Evolutionary conservation across 148 eudicot species (phyloP).

Genomic region (Camellia sinensis): DNA sequence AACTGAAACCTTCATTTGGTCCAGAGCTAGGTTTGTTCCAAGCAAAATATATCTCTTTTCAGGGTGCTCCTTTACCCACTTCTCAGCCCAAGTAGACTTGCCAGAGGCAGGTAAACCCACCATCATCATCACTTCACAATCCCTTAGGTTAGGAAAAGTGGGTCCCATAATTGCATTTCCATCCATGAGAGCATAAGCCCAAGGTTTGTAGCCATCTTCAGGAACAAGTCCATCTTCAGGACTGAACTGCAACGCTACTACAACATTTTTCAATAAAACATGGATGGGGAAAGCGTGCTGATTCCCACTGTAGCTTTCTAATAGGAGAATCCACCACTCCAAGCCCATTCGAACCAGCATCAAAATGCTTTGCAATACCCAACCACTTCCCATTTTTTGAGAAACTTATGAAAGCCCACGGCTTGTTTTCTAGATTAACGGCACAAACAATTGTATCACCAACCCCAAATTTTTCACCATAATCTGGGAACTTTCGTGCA

Average conservation of each 20-base stretch:
- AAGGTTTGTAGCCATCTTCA: conserved; percentile 59
- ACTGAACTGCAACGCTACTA: conserved; percentile 58
- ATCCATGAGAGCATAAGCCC: conserved; percentile 49
- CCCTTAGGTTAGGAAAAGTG: conserved; percentile 18
- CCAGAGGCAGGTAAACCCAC: conserved; percentile 75
- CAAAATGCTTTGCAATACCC: conserved; percentile 41
- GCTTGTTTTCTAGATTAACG: conserved; percentile 53
- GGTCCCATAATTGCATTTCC: conserved; percentile 52
- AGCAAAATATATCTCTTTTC: conserved; percentile 64
- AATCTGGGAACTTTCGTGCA: conserved; percentile 38
- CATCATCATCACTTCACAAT: conserved; percentile 25
- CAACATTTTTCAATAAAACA: conserved; percentile 61
- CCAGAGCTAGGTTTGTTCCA: conserved; percentile 60
- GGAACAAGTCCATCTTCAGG: conserved; percentile 56
- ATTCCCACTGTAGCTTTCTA: conserved; percentile 32
- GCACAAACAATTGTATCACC: conserved; percentile 62
- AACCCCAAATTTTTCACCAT: conserved; percentile 56
- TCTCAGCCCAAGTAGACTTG: conserved; percentile 76
- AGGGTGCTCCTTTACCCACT: conserved; percentile 54
- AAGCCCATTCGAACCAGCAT: conserved; percentile 36
- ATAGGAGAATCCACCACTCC: conserved; percentile 27
- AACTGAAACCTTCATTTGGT: conserved; percentile 63
- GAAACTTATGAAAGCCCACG: conserved; percentile 47
- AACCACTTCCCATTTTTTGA: conserved; percentile 57
- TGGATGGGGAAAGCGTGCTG: conserved; percentile 72